Evolutionary conservation across 2,329 filamentous ascomycete species (phyloP).

Genomic region (Gyromitra esculenta): DNA sequence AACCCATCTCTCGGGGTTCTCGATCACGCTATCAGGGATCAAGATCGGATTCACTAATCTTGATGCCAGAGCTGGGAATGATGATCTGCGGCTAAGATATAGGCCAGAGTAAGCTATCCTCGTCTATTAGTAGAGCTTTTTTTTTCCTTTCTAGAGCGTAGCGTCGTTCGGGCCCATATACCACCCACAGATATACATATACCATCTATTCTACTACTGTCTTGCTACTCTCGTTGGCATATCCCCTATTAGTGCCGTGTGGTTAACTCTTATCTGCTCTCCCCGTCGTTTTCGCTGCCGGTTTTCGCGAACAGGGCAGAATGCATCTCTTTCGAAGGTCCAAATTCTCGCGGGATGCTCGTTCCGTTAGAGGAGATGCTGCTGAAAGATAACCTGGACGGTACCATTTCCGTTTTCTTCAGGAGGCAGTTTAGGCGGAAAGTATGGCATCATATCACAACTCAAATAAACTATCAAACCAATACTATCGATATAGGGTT

Average conservation of each 20-base stretch:
- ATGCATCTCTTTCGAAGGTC: slow-evolving; percentile 45
- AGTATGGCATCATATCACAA: slow-evolving; percentile 37
- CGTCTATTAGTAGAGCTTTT: slow-evolving; percentile 24
- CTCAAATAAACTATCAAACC: slow-evolving; percentile 20
- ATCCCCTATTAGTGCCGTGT: slow-evolving; percentile 14
- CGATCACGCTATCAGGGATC: slow-evolving; percentile 33
- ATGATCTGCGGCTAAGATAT: slow-evolving; percentile 43
- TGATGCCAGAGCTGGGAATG: slow-evolving; percentile 27
- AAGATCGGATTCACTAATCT: slow-evolving; percentile 39
- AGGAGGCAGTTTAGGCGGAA: slow-evolving; percentile 45
- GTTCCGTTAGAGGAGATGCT: slow-evolving; percentile 44
- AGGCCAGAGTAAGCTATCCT: slow-evolving; percentile 44
- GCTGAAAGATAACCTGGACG: slow-evolving; percentile 44
- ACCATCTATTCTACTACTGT: not conserved
- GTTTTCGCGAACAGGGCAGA: slow-evolving; percentile 38
- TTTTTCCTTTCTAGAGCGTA: not conserved
- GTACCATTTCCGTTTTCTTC: slow-evolving; percentile 42
- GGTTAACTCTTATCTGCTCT: slow-evolving; percentile 33
- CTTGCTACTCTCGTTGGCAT: not conserved
- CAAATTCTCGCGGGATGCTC: slow-evolving; percentile 45
- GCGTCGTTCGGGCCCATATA: slow-evolving; percentile 15
- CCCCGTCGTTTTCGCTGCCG: slow-evolving; percentile 15
- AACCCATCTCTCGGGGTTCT: slow-evolving; percentile 30
- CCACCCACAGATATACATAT: slow-evolving; percentile 5
- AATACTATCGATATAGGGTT: not conserved